Evolutionary conservation across 1,284 basidiomycete species (phyloP).

Genomic region (Dichomitus squalens): DNA sequence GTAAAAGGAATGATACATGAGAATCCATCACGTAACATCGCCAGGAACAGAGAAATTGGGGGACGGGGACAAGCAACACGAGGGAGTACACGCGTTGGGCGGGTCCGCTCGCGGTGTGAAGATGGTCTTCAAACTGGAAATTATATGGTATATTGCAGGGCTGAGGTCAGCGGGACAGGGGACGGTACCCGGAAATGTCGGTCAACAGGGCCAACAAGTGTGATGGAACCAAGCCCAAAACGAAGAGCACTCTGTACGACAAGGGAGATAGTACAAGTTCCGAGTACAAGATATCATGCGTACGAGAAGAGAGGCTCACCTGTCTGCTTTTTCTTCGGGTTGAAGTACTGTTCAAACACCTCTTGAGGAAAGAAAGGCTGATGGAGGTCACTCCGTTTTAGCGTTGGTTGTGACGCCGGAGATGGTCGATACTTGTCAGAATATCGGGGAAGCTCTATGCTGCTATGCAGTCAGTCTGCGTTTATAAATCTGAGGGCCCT

Average conservation of each 20-base stretch:
- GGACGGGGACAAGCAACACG: not conserved
- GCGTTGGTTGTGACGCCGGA: conserved; percentile 54
- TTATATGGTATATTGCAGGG: too few species aligned
- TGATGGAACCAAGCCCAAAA: not conserved
- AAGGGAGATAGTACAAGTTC: not conserved
- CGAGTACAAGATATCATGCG: not conserved
- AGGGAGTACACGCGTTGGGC: not conserved
- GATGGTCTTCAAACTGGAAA: not conserved
- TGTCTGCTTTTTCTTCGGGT: conserved; percentile 63
- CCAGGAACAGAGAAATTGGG: not conserved
- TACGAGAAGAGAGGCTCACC: conserved; percentile 33
- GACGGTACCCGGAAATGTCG: not conserved
- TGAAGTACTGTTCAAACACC: conserved; percentile 77
- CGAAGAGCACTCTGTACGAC: not conserved
- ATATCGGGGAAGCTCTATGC: conserved; percentile 69
- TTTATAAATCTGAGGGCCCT: not conserved
- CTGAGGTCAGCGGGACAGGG: not conserved
- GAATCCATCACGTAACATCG: not conserved
- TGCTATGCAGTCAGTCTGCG: conserved; percentile 14
- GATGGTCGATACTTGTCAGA: conserved; percentile 80
- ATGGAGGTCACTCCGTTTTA: conserved; percentile 71
- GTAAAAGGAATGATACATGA: conserved; percentile 1
- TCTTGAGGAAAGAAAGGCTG: conserved; percentile 77
- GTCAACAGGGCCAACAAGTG: not conserved
- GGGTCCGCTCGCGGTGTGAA: not conserved